Base-by-base conservation (phyloP, 192 early-diverging fungal species). In the Haplosporangium gracile region DNA sequence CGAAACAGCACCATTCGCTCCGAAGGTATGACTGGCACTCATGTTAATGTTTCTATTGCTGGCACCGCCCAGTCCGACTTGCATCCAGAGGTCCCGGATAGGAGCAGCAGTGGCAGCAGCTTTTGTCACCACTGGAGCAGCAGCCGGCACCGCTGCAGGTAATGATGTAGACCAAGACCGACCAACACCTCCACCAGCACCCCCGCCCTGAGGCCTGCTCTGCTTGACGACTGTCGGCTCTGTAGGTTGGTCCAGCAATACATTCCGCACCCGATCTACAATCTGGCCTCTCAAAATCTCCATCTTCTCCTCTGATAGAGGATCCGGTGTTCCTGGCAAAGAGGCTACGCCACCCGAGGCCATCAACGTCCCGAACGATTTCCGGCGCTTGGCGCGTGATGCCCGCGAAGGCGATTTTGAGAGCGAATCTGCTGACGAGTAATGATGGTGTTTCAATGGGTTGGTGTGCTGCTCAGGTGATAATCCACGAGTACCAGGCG, bases 331-430 rank as follows among this genome's bases (percentile, higher is more conserved):
- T 45, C 15, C 65, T 32, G 75, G 34, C 7, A 38, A 6, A 8
- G 84, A 81, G 9, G 70, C 55, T 4, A 40, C 76, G 15, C 79
- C 84, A 29, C 84, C 84, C 9, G 78, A 75, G 15, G 84, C 84
- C 79, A 86, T 18, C 8, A 86, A 18, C 0, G 57, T 49, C 16
- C 84, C 84, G 18, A 86, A 77, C 0, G 84, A 86, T 69, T 86
- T 86, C 26, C 84, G 69, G 18, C 84, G 78, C 40, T 86, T 86
- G 11, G 79, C 79, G 34, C 84, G 70, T 1, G 84, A 86, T 10
- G 68, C 49, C 34, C 71, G 22, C 10, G 76, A 86, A 32, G 84
- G 79, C 9, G 84, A 86, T 77, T 70, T 74, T 9, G 77, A 75
- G 11, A 70, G 26, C 2, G 70, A 72, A 16, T 75, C 74, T 5